Evolutionary conservation across 116 monocot genomes (phyloP).

Genomic region (Iris pallida): DNA sequence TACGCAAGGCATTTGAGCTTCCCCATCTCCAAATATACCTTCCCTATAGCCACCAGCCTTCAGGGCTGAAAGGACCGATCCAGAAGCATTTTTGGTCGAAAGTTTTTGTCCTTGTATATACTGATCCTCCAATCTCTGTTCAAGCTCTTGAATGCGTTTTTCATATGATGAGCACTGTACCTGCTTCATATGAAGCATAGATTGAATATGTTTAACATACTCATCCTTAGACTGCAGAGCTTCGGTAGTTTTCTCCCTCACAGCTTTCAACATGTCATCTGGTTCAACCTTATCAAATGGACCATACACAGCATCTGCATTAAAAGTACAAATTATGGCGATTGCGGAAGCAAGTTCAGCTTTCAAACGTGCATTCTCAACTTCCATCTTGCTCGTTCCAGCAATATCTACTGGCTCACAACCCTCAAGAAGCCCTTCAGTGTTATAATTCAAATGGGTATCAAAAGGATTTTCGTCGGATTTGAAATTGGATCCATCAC

Average conservation of each 20-base stretch:
- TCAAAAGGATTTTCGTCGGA: conserved; percentile 34
- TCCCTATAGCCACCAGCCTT: conserved; percentile 41
- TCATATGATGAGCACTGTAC: conserved; percentile 66
- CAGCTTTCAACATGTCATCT: conserved; percentile 38
- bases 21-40: conserved; percentile 43
- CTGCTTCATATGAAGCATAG: conserved; percentile 59
- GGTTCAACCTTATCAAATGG: conserved; percentile 46
- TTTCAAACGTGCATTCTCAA: conserved; percentile 91
- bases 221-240: conserved; percentile 81
- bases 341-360: conserved; percentile 92
- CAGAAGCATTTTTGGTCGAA: conserved; percentile 33
- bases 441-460: conserved; percentile 30
- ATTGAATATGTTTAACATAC: conserved; percentile 72
- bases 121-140: conserved; percentile 66
- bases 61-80: conserved; percentile 28
- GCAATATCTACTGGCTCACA: conserved; percentile 60
- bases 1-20: conserved; percentile 34
- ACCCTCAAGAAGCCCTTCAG: conserved; percentile 37
- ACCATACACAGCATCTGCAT: conserved; percentile 61
- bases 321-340: conserved; percentile 64
- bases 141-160: conserved; percentile 88
- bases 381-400: conserved; percentile 95
- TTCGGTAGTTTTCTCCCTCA: conserved; percentile 75
- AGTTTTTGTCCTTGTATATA: conserved; percentile 56
- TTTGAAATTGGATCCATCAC: conserved; percentile 32